Conservation (phyloP, 106 monocot species). For the Acorus calamus region DNA sequence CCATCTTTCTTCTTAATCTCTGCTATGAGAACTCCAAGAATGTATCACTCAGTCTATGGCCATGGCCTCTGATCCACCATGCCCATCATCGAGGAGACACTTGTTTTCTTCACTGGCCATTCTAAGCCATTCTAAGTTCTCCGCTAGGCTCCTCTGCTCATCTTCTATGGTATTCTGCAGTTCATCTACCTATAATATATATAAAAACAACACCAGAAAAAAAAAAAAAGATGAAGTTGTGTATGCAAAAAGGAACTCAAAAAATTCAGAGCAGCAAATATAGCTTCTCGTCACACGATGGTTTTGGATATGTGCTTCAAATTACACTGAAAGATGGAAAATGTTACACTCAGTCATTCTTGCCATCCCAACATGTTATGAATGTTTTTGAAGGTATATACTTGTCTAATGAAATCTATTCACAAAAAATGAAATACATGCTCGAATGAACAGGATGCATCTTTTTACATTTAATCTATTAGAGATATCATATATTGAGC, state of each 20-base stretch:
- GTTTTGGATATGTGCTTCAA: background rate
- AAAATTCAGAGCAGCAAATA: background rate
- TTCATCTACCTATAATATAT: slow-evolving; percentile 62
- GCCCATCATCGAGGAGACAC: slow-evolving; percentile 2
- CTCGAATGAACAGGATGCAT: no score
- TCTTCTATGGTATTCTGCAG: slow-evolving; percentile 75
- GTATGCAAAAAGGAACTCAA: background rate
- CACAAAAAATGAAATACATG: no score
- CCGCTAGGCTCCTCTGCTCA: slow-evolving; percentile 51
- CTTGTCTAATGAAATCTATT: no score
- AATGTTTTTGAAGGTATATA: no score
- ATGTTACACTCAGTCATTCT: no score
- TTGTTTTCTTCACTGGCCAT: slow-evolving; percentile 30
- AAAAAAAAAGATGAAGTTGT: background rate
- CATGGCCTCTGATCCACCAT: slow-evolving; percentile 28
- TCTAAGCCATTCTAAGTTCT: slow-evolving; percentile 49
- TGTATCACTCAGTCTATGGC: slow-evolving; percentile 11
- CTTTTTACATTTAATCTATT: no score
- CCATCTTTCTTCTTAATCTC: no score
- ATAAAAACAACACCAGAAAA: background rate
- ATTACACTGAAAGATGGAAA: no score
- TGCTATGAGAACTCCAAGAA: no score
- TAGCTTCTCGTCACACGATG: no score
- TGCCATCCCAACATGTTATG: no score
- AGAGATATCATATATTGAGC: no score